Percentiles rank a stretch among this genome's conserved stretches.
phyloP scores from a whole-genome alignment of 23 red algal genomes.

The Gracilaria vermiculophylla region DNA sequence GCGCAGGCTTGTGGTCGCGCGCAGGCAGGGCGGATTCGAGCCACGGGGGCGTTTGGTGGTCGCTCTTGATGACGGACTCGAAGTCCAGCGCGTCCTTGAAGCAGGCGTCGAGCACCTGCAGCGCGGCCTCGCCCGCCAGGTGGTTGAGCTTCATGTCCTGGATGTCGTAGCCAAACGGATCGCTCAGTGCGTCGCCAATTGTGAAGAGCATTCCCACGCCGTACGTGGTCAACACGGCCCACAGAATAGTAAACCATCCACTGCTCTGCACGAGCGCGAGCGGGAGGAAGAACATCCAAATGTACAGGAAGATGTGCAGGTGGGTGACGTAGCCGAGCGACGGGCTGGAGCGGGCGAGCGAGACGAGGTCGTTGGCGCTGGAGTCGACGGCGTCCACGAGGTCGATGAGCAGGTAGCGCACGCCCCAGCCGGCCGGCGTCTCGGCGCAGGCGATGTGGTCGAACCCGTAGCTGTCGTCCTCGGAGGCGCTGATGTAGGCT shows the following conservation, averaged over 20 bases:
- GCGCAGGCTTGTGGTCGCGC: background rate
- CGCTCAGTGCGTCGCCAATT: background rate
- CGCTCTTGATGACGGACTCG: background rate
- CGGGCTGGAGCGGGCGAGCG: constrained; percentile 1
- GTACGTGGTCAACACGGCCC: constrained; percentile 40
- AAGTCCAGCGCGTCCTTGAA: background rate
- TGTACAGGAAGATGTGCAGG: constrained; percentile 46
- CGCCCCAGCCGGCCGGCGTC: constrained; percentile 23
- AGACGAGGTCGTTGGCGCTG: background rate
- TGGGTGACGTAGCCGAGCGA: constrained; percentile 25
- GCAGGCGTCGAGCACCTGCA: background rate
- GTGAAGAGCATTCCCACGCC: constrained; percentile 52
- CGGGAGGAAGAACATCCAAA: constrained; percentile 52
- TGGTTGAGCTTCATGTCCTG: constrained; percentile 46
- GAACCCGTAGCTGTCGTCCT: constrained; percentile 28
- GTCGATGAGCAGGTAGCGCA: background rate
- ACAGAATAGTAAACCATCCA: constrained; percentile 58
- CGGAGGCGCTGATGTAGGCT: constrained; percentile 4
- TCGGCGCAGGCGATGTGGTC: background rate
- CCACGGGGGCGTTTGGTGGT: constrained; percentile 10
- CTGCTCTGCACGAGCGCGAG: constrained; percentile 29
- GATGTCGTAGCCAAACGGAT: constrained; percentile 47
- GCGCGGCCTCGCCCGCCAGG: constrained; percentile 1
- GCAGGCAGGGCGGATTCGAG: background rate
- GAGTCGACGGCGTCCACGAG: constrained; percentile 29